These are phyloP conservation scores for Diophrys appendiculata DNA, from an alignment of 73 alveolate genomes.

Conservation along the genomic window DNA sequence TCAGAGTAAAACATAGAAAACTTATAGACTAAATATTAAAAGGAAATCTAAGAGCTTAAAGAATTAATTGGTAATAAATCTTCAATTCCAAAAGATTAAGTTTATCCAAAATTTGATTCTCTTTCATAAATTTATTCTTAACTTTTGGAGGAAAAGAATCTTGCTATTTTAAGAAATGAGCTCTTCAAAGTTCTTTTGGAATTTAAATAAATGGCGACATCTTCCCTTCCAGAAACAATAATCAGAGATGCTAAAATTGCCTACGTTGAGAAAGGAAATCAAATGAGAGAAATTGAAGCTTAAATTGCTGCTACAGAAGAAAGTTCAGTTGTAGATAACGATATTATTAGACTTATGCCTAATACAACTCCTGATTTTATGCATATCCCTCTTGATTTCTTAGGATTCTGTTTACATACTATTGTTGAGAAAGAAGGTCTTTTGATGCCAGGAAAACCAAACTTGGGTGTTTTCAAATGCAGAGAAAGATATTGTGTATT, in stretches of 20 bases:
- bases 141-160: constrained; percentile 85
- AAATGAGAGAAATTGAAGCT: constrained; percentile 59
- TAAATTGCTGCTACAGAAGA: constrained; percentile 56
- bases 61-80: constrained; percentile 82
- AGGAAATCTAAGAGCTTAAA: constrained; percentile 84
- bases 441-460: constrained; percentile 91
- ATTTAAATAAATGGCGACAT: constrained; percentile 66
- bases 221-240: constrained; percentile 46
- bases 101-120: constrained; percentile 88
- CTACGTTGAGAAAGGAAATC: constrained; percentile 60
- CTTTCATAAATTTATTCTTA: constrained; percentile 83
- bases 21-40: constrained; percentile 64
- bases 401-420: constrained; percentile 87
- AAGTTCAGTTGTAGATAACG: constrained; percentile 40
- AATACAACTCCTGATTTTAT: constrained; percentile 92
- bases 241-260: constrained; percentile 51
- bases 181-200: constrained; percentile 75
- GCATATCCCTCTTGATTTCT: constrained; percentile 88
- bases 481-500: constrained; percentile 79
- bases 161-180: constrained; percentile 77
- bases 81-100: constrained; percentile 94
- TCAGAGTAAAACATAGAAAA: constrained; percentile 75
- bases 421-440: constrained; percentile 82
- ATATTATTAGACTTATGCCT: constrained; percentile 74
- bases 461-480: constrained; percentile 85